Base-by-base conservation (phyloP, 2,329 filamentous ascomycete genomes). In the Trichothecium sympodiale region DNA sequence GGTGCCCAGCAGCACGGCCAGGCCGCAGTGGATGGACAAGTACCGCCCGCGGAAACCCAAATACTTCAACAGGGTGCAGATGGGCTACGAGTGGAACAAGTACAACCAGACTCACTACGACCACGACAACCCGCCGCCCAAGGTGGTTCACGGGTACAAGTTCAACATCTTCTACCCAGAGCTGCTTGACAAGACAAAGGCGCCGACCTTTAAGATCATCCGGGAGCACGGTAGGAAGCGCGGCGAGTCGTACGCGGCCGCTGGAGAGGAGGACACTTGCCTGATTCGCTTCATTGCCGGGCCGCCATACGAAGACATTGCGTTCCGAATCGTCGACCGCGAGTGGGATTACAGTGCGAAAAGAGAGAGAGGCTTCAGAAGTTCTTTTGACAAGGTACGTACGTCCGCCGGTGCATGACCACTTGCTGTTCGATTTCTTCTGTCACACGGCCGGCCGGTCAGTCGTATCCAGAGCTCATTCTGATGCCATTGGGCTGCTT, bases 81-180 rank as follows among this genome's bases (percentile, higher is more conserved):
- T 95, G 84, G 91, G 91, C 36, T 98, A 96, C 58, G 91, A 98
- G 59, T 98, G 91, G 91, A 98, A 98, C 68, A 98, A 98, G 61
- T 98, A 98, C 71, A 98, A 98, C 53, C 91, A 98, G 62, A 98
- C 91, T 10, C 91, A 98, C 61, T 98, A 98, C 62, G 91, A 96
- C 57, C 86, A 95, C 57, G 89, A 96, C 54, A 95, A 96, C 51
- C 91, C 91, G 3, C 91, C 91, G 2, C 91, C 91, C 17, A 95
- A 94, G 61, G 89, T 98, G 6, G 91, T 98, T 9, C 91, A 98
- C 57, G 91, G 91, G 38, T 98, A 98, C 69, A 95, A 94, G 57
- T 98, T 98, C 71, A 96, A 98, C 62, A 89, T 98, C 35, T 98
- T 98, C 62, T 98, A 98, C 53, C 91, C 91, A 0, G 91, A 98